These are phyloP conservation scores for Salix koriyanagi DNA, from an alignment of 345 rosid genomes.

Conservation along the genomic window DNA sequence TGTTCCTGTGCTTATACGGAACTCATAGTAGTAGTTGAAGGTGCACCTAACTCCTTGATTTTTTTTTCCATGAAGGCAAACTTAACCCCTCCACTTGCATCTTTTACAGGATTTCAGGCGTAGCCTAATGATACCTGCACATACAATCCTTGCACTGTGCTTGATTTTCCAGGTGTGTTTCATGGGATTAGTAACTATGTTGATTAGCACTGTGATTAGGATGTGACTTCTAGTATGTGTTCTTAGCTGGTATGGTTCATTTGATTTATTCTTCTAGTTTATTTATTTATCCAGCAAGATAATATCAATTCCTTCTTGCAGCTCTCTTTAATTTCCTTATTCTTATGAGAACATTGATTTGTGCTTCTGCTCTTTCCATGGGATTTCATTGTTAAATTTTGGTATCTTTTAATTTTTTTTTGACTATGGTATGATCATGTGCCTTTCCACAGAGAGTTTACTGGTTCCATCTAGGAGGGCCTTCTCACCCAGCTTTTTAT, in stretches of 20 bases:
- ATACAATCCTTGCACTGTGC: constrained; percentile 58
- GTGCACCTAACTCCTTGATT: not conserved
- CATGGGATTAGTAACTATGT: not conserved
- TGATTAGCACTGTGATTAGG: not conserved
- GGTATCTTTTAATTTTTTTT: no score
- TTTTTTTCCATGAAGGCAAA: not conserved
- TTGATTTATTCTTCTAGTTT: not conserved
- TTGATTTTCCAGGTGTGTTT: constrained; percentile 77
- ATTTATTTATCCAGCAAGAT: not conserved
- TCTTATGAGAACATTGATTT: not conserved
- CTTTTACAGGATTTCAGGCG: constrained; percentile 69
- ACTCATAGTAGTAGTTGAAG: not conserved
- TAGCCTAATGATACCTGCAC: constrained; percentile 72
- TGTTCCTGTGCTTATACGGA: not conserved
- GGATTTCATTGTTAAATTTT: no score
- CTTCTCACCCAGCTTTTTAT: not conserved
- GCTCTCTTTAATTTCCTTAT: not conserved
- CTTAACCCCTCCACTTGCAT: constrained; percentile 6
- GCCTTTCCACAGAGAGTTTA: not conserved
- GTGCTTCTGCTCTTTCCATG: no score
- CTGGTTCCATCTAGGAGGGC: not conserved
- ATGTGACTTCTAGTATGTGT: not conserved
- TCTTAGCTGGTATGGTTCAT: not conserved
- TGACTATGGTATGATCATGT: no score
- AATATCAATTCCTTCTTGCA: not conserved